Evolutionary conservation across 805 yeast species (phyloP), one percentile per base, ranked within the genome.

Genomic region (Pichia phayaonensis): DNA sequence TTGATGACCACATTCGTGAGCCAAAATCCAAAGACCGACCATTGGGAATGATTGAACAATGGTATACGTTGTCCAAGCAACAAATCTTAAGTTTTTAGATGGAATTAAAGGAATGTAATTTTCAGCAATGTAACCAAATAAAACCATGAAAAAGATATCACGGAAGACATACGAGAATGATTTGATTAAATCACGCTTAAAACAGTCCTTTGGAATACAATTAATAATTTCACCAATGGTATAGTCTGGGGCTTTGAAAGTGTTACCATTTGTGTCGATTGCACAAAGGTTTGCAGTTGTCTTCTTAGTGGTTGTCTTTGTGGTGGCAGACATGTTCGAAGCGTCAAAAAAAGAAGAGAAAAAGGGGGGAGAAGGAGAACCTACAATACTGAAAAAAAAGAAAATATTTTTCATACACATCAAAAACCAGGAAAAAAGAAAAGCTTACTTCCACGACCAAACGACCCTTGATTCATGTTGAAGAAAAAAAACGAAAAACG

Each of bases 1-100:
- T 47, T 74, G 76, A 62, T 80, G 85, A 41, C 84, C 84, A 70
- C 84, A 80, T 65, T 79, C 83, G 61, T 79, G 84, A 44, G 82
- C 83, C 61, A 80, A 64, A 54, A 80, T 76, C 84, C 84, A 80
- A 47, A 79, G 63, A 42, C 85, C 84, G 50, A 77, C 80, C 79
- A 56, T 77, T 72, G 51, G 77, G 66, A 49, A 82, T 77, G 55
- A 71, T 65, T 52, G 62, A 52, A 56, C 64, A 67, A 42, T 74
- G 64, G 55, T 73, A 69, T 26, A 67, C 60, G 48, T 59, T 56
- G 78, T 76, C 58, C 58, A 77, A 8, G 72, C 63, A 1, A 65
- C 67, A 51, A 71, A 71, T 60, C 81, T 70, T 15, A 65, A 46
- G 44, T 38, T 48, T 29, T 56, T 49, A 31, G 68, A 62, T 22